A percentile compares a stretch with the other conserved stretches of the same genome.
Evolutionary conservation across 305 asterid genomes (phyloP).

Genomic region (Fraxinus angustifolia): DNA sequence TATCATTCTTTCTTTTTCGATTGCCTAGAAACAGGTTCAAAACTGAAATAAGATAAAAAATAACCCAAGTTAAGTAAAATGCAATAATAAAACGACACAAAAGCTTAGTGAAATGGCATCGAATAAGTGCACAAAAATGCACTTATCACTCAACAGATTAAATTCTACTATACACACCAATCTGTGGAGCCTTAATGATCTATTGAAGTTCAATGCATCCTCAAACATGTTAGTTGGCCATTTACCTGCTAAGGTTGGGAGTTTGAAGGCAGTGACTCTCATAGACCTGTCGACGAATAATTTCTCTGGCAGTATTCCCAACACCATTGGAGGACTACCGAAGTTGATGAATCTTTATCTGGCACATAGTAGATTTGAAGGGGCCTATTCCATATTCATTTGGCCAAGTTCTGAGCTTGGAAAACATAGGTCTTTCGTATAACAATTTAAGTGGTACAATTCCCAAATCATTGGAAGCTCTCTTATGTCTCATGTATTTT

Average conservation of each 20-base stretch:
- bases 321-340: constrained; percentile 20
- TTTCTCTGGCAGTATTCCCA: constrained; percentile 27
- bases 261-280: constrained; percentile 3
- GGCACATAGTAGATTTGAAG: constrained; percentile 23
- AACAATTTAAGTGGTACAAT: constrained; percentile 26
- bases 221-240: constrained; percentile 27
- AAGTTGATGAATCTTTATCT: constrained; percentile 27
- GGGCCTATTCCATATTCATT: constrained; percentile 35
- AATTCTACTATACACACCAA: constrained; percentile 26
- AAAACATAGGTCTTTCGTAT: constrained; percentile 19
- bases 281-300: constrained; percentile 28
- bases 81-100: too few relatives aligned
- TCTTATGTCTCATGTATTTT: constrained; percentile 18
- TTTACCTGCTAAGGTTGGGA: constrained; percentile 29
- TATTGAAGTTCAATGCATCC: constrained; percentile 17
- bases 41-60: too few relatives aligned
- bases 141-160: constrained; percentile 19
- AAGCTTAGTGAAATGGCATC: too few relatives aligned
- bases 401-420: constrained; percentile 25
- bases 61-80: too few relatives aligned
- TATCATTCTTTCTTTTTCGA: too few relatives aligned
- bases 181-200: constrained; percentile 20
- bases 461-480: constrained; percentile 31
- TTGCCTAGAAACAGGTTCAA: too few relatives aligned
- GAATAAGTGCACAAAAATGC: too few relatives aligned